Base-by-base conservation (phyloP, 352 stramenopile genomes). In the Pythium chondricola region DNA sequence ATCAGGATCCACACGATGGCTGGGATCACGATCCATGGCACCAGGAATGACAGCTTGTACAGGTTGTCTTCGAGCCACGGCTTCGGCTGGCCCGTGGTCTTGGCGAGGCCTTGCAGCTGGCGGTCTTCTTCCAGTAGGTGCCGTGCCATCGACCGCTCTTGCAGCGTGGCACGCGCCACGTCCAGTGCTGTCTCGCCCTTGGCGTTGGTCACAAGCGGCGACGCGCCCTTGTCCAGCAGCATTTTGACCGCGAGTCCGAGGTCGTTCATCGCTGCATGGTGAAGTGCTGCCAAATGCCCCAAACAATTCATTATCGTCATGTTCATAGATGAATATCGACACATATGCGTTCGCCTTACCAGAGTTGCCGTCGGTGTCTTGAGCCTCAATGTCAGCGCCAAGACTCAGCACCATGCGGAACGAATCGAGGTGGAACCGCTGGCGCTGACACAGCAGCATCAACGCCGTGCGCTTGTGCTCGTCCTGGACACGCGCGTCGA, bases 331-430 rank as follows among this genome's bases (percentile, higher is more conserved):
- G n/a, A n/a, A n/a, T n/a, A n/a, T n/a, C 35, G 7, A 24, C 0
- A 38, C 2, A 35, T 22, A 35, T 8, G 17, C 20, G 18, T 25
- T 17, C 14, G 26, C 22, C 50, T 17, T 61, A 88, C 79, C 72
- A 21, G 80, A 88, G 48, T 91, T 88, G 31, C 80, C 77, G 20
- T 83, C 65, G 0, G 58, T 37, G 48, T 91, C 80, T 33, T 77
- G 63, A 9, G 63, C 46, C 25, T 91, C 66, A 3, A 87, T 42
- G 4, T 49, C 35, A n/a, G 71, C 69, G 43, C 72, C 69, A 2
- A 91, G 74, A 60, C 76, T 85, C 20, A 88, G 57, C 24, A 91
- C 69, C 80, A 91, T 91, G 26, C 80, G 76, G 31, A 85, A 84
- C 36, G 80, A 80, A 48, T 91, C 80, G 54, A 91, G 70, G 44